These are phyloP conservation scores for Arthromyces matolae DNA, from an alignment of 768 basidiomycete species.

Conservation along the genomic window DNA sequence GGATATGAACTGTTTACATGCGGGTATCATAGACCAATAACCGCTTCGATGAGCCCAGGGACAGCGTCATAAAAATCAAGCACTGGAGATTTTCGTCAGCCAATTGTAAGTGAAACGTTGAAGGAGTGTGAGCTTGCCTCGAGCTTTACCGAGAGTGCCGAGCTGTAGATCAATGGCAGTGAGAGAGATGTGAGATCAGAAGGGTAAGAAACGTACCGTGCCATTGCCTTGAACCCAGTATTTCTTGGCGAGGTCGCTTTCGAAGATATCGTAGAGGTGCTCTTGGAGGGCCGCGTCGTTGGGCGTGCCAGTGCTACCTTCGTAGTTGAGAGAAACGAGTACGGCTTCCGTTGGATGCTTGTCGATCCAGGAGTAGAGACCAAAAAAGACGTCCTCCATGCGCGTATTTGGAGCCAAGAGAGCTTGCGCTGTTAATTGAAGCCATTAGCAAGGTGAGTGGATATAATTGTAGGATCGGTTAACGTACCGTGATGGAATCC, in stretches of 20 bases:
- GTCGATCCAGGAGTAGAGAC: slow-evolving; percentile 49
- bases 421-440: slow-evolving; percentile 28
- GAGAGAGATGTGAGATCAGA: background rate
- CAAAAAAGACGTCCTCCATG: slow-evolving; percentile 48
- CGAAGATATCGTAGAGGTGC: slow-evolving; percentile 37
- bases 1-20: no score
- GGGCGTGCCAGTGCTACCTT: slow-evolving; percentile 42
- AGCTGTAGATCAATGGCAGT: slow-evolving; percentile 24
- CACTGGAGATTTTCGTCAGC: slow-evolving; percentile 26
- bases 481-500: slow-evolving; percentile 46
- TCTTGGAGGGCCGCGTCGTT: slow-evolving; percentile 40
- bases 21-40: slow-evolving; percentile 31
- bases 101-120: slow-evolving; percentile 41
- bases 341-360: slow-evolving; percentile 49
- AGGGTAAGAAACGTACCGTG: slow-evolving; percentile 23
- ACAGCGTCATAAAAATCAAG: slow-evolving; percentile 45
- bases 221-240: slow-evolving; percentile 49
- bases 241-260: slow-evolving; percentile 31
- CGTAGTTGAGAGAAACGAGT: slow-evolving; percentile 47
- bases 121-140: slow-evolving; percentile 49
- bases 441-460: background rate
- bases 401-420: slow-evolving; percentile 43
- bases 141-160: slow-evolving; percentile 46
- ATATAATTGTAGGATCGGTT: background rate
- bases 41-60: slow-evolving; percentile 43